These are phyloP conservation scores for Cryptosporidium sp. DNA, from an alignment of 169 alveolate genomes.

Conservation along the genomic window DNA sequence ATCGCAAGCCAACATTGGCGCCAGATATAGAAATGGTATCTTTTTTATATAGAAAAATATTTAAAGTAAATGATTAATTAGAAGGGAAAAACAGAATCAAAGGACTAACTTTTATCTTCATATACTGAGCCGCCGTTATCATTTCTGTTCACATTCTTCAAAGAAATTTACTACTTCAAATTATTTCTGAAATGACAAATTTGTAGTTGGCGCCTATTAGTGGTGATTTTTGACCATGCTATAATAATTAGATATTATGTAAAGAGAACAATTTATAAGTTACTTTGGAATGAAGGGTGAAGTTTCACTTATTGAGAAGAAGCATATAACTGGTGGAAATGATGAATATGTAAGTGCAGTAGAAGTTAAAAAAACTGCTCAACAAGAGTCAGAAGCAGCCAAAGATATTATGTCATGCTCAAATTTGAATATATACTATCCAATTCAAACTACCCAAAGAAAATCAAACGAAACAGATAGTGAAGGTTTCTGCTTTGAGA, in stretches of 20 bases:
- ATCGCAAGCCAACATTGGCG: background rate
- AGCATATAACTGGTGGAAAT: background rate
- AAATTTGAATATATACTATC: constrained; percentile 11
- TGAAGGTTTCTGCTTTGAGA: constrained; percentile 11
- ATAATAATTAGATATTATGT: constrained; percentile 8
- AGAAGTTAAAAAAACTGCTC: background rate
- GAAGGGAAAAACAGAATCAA: background rate
- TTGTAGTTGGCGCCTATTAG: constrained; percentile 55
- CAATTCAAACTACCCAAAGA: background rate
- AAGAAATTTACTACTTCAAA: background rate
- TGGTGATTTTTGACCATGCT: constrained; percentile 45
- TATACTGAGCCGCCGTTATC: background rate
- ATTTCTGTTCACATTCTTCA: background rate
- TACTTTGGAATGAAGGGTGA: constrained; percentile 51
- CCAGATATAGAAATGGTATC: constrained; percentile 60
- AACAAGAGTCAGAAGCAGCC: background rate
- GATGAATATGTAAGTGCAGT: constrained; percentile 7
- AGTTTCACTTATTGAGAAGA: constrained; percentile 9
- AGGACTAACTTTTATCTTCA: background rate
- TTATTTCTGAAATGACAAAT: constrained; percentile 5
- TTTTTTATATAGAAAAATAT: background rate
- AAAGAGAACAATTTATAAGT: constrained; percentile 27
- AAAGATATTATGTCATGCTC: constrained; percentile 8
- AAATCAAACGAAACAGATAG: constrained; percentile 4
- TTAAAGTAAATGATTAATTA: background rate